phyloP scores from a whole-genome alignment of 345 rosid genomes.

The Geranium brycei region DNA sequence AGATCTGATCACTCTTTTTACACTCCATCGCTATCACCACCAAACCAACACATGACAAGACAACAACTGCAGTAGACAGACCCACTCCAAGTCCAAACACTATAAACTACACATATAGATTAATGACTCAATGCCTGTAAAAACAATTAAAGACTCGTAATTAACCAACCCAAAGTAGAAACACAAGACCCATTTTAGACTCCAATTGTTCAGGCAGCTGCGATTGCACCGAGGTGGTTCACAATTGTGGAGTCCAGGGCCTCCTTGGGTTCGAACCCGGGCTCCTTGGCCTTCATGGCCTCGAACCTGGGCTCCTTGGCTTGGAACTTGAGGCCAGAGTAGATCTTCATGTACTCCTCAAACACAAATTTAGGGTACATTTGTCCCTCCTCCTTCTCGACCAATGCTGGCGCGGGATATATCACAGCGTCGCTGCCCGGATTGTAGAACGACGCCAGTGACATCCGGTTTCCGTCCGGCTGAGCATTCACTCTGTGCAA shows the following conservation, averaged over 20 bases:
- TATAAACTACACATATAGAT: no score
- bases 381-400: constrained; percentile 29
- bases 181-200: no score
- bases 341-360: constrained; percentile 83
- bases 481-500: constrained; percentile 69
- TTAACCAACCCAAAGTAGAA: no score
- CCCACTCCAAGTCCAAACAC: no score
- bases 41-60: no score
- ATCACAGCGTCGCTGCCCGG: constrained; percentile 75
- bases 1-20: constrained; percentile 8
- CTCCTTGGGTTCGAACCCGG: constrained; percentile 75
- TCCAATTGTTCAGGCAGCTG: constrained; percentile 18
- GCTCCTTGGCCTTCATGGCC: constrained; percentile 70
- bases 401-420: constrained; percentile 51
- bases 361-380: constrained; percentile 69
- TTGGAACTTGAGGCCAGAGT: constrained; percentile 63
- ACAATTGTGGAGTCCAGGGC: constrained; percentile 17
- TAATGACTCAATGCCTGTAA: no score
- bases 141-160: no score
- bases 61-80: no score
- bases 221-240: constrained; percentile 19
- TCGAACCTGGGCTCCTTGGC: constrained; percentile 83
- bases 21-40: no score
- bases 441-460: constrained; percentile 83
- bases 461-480: constrained; percentile 69